phyloP scores from a whole-genome alignment of 2,329 filamentous ascomycete genomes.

The Mycosphaerella sp. region DNA sequence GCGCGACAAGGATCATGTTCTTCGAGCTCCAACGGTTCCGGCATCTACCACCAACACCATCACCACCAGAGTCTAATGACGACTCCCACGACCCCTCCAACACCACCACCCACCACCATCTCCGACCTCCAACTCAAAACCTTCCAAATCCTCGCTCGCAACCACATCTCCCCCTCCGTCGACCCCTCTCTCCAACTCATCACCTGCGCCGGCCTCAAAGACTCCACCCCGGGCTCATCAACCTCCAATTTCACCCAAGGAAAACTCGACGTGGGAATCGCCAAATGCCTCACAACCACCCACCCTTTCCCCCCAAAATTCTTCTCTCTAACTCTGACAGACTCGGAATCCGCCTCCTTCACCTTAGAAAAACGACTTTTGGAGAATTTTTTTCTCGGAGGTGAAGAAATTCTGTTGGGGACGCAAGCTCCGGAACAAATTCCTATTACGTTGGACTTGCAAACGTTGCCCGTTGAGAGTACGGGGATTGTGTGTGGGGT shows the following conservation, averaged over 20 bases:
- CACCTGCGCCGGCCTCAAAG: constrained; percentile 66
- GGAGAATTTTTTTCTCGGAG: constrained; percentile 40
- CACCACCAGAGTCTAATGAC: constrained; percentile 24
- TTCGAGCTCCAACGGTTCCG: constrained; percentile 22
- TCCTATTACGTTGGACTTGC: constrained; percentile 83
- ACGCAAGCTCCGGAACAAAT: constrained; percentile 62
- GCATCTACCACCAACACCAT: constrained; percentile 30
- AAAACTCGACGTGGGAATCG: constrained; percentile 43
- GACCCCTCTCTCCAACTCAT: constrained; percentile 64
- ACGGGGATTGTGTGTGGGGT: constrained; percentile 95
- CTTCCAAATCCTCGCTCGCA: constrained; percentile 72
- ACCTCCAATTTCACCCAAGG: constrained; percentile 34
- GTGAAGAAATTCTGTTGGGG: constrained; percentile 64
- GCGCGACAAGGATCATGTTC: constrained; percentile 43
- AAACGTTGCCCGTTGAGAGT: constrained; percentile 72
- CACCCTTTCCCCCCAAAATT: constrained; percentile 53
- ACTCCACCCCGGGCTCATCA: constrained; percentile 31
- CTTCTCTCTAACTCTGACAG: constrained; percentile 65
- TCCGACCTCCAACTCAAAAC: constrained; percentile 76
- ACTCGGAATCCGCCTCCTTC: constrained; percentile 66
- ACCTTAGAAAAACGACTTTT: constrained; percentile 65
- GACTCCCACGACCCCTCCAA: constrained; percentile 40
- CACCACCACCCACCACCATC: constrained; percentile 70
- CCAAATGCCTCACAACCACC: constrained; percentile 42
- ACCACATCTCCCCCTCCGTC: constrained; percentile 66